Base-by-base conservation (phyloP, 352 stramenopile species). In the Globisporangium recalcitrans region DNA sequence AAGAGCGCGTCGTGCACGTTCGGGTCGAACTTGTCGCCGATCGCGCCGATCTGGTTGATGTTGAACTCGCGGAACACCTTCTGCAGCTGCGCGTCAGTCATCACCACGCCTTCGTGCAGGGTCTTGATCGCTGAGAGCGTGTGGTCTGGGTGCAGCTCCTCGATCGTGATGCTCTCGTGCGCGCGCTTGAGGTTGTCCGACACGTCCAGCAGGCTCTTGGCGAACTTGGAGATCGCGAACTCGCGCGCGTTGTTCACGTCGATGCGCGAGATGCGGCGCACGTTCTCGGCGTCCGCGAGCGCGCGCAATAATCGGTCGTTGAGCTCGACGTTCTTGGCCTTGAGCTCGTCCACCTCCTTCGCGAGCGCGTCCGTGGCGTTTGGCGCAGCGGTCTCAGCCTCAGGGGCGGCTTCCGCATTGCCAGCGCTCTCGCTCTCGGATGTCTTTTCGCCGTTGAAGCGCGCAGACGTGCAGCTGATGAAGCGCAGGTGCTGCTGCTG, bases 1-100 rank as follows among this genome's bases (percentile, higher is more conserved):
- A 99, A 99, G 40, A 99, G 79, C 31, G 97, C 97, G 62, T 99
- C 96, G 77, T 99, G 97, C 68, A 98, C 71, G 66, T 98, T 98
- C 38, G 97, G 96, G 88, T 99, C 96, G 70, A 99, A 99, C 71
- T 91, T 94, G 70, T 99, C 97, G 46, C 96, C 97, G 34, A 91
- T 77, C 44, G 77, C 79, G 32, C 97, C 97, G 69, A 97, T 98
- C 58, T 95, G 89, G 27, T 84, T 74, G 60, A 99, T 91, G 60
- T 91, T 90, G 63, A 90, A 93, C 64, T 92, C 85, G 42, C 77
- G 70, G 69, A 99, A 98, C n/a, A 98, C 94, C 83, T 99, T 99
- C 58, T 91, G 82, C 55, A 99, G 70, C 65, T 98, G 89, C 47
- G 75, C 78, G 60, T 98, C 90, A 29, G 97, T 99, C 94, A 99